Percentiles rank a stretch among this genome's conserved stretches.
phyloP scores from a whole-genome alignment of 1,284 basidiomycete species.

The Boletus semigastroideus region DNA sequence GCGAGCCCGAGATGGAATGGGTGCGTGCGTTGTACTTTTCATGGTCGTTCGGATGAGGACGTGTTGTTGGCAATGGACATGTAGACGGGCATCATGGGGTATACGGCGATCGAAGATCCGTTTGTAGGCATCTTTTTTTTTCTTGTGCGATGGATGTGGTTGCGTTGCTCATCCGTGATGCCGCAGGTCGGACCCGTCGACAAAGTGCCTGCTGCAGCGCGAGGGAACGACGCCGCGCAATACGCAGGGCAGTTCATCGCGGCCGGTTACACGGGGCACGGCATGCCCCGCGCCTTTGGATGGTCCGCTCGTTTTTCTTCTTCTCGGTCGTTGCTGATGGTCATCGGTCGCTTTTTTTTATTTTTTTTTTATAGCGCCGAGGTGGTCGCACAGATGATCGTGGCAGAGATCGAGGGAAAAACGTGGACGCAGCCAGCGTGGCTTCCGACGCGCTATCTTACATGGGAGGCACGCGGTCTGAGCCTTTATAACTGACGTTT shows the following conservation, averaged over 20 bases:
- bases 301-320: constrained; percentile 35
- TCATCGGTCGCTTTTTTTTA: not conserved
- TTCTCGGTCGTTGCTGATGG: too few relatives aligned
- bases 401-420: constrained; percentile 44
- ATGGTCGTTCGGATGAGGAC: too few relatives aligned
- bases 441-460: constrained; percentile 66
- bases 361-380: too few relatives aligned
- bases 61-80: too few relatives aligned
- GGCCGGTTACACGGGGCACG: constrained; percentile 77
- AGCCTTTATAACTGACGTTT: not conserved
- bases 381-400: constrained; percentile 63
- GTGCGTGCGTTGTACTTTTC: too few relatives aligned
- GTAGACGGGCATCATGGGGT: constrained; percentile 88
- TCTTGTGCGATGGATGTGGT: too few relatives aligned
- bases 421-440: constrained; percentile 57
- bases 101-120: constrained; percentile 62
- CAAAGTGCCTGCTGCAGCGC: constrained; percentile 21
- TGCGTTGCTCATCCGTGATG: not conserved
- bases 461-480: constrained; percentile 27
- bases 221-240: constrained; percentile 14
- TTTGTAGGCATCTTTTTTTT: constrained; percentile 44
- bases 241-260: constrained; percentile 68
- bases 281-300: constrained; percentile 75
- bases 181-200: constrained; percentile 65
- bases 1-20: constrained; percentile 73